Conservation (phyloP, 176 grass and related monocot species). For the Tillandsia leiboldiana region DNA sequence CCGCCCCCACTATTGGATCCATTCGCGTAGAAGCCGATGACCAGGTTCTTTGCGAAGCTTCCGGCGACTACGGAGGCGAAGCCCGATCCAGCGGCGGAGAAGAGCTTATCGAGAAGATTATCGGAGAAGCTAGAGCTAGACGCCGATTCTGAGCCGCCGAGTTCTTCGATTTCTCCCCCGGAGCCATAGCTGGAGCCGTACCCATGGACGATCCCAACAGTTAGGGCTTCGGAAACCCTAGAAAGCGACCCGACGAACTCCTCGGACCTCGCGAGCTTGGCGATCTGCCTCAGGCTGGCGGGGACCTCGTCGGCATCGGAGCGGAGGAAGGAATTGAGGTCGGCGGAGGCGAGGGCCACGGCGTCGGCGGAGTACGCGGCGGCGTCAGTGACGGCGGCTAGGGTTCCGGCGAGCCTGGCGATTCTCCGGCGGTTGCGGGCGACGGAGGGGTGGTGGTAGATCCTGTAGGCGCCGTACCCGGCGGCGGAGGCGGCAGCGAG, state of each 20-base stretch:
- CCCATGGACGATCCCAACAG: constrained; percentile 36
- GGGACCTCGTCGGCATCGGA: constrained; percentile 69
- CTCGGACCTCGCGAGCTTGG: constrained; percentile 57
- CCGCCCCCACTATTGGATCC: constrained; percentile 3
- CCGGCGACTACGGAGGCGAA: constrained; percentile 58
- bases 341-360: constrained; percentile 50
- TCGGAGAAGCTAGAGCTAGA: constrained; percentile 30
- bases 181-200: constrained; percentile 14
- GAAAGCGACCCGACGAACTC: constrained; percentile 56
- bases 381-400: constrained; percentile 49
- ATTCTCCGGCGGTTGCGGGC: constrained; percentile 41
- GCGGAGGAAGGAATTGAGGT: constrained; percentile 58
- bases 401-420: constrained; percentile 33
- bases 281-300: constrained; percentile 55
- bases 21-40: constrained; percentile 36
- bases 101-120: constrained; percentile 69
- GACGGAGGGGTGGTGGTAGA: constrained; percentile 76
- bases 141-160: background rate
- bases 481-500: constrained; percentile 22
- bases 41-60: constrained; percentile 63
- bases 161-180: background rate
- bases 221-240: constrained; percentile 49
- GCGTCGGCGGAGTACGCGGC: constrained; percentile 52
- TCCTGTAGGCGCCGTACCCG: constrained; percentile 55
- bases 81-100: constrained; percentile 53